These are phyloP conservation scores for Aechmea fasciata DNA, from an alignment of 176 grass and related monocot genomes.

Conservation along the genomic window DNA sequence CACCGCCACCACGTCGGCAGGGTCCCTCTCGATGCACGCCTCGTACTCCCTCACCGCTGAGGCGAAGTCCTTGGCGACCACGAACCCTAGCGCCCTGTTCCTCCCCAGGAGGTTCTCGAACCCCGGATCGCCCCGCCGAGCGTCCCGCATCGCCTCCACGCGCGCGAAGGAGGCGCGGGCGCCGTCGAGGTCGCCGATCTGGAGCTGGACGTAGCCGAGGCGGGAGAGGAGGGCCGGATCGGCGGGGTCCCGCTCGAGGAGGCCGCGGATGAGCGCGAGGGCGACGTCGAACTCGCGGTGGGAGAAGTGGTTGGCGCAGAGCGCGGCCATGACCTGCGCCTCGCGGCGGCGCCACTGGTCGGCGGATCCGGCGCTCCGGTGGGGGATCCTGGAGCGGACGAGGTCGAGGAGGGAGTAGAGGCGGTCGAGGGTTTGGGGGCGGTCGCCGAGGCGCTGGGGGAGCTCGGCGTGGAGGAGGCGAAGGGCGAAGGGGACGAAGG, in stretches of 20 bases:
- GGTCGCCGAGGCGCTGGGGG: constrained; percentile 58
- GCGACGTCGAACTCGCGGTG: constrained; percentile 93
- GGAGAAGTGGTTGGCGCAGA: constrained; percentile 71
- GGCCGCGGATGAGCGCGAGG: constrained; percentile 40
- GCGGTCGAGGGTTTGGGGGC: constrained; percentile 68
- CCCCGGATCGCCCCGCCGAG: constrained; percentile 5
- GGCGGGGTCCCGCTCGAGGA: constrained; percentile 37
- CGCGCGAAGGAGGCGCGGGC: constrained; percentile 53
- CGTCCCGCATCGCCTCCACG: constrained; percentile 30
- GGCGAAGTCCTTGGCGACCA: constrained; percentile 65
- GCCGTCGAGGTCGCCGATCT: constrained; percentile 66
- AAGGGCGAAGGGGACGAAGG: constrained; percentile 62
- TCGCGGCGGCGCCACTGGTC: constrained; percentile 51
- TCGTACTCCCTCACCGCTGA: constrained; percentile 95
- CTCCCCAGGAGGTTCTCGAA: constrained; percentile 50
- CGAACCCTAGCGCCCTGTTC: constrained; percentile 61
- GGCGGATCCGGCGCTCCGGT: constrained; percentile 1
- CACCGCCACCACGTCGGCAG: constrained; percentile 55
- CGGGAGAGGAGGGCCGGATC: constrained; percentile 59
- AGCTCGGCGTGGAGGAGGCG: constrained; percentile 68
- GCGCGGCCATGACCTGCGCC: constrained; percentile 35
- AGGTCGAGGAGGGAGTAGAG: constrained; percentile 76
- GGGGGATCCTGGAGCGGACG: constrained; percentile 36
- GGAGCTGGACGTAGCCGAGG: constrained; percentile 76
- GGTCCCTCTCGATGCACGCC: constrained; percentile 63